Percentiles rank a stretch among this genome's conserved stretches.
Conservation (phyloP, 164 flowering plant genomes). For the Magnolia kwangsiensis region DNA sequence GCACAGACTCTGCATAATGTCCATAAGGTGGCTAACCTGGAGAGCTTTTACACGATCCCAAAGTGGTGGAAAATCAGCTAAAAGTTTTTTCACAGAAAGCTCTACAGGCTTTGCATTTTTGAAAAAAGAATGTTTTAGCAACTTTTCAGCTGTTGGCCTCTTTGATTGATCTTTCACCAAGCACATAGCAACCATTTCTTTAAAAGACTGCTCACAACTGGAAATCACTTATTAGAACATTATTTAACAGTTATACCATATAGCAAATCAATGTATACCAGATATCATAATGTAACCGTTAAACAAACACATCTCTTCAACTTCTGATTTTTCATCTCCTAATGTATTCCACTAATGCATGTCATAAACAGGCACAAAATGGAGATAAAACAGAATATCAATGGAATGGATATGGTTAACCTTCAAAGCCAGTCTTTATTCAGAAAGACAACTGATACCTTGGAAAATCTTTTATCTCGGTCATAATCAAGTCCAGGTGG, state of each 20-base stretch:
- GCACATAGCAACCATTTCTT: conserved; percentile 99
- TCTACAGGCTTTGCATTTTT: conserved; percentile 87
- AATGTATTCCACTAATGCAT: not conserved
- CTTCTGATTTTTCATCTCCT: not conserved
- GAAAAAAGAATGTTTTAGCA: conserved; percentile 89
- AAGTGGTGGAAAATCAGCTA: conserved; percentile 86
- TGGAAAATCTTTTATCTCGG: conserved; percentile 91
- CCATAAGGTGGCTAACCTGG: conserved; percentile 47
- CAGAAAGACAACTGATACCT: conserved; percentile 60
- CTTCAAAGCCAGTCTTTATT: conserved; percentile 5
- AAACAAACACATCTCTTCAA: not conserved
- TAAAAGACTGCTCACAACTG: conserved; percentile 87
- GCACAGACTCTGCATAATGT: conserved; percentile 5
- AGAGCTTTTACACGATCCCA: conserved; percentile 94
- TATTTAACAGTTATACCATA: conserved; percentile 9
- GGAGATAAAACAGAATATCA: not conserved
- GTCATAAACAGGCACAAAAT: not conserved
- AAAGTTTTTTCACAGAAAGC: conserved; percentile 65
- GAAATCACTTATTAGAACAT: conserved; percentile 53
- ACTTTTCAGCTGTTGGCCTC: conserved; percentile 93
- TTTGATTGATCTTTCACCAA: conserved; percentile 99
- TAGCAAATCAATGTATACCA: conserved; percentile 1
- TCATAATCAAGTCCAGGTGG: conserved; percentile 89
- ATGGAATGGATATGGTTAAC: not conserved
- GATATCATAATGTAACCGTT: not conserved